Conservation (phyloP, 169 alveolate genomes). For the Pseudocohnilembus persalinus region DNA sequence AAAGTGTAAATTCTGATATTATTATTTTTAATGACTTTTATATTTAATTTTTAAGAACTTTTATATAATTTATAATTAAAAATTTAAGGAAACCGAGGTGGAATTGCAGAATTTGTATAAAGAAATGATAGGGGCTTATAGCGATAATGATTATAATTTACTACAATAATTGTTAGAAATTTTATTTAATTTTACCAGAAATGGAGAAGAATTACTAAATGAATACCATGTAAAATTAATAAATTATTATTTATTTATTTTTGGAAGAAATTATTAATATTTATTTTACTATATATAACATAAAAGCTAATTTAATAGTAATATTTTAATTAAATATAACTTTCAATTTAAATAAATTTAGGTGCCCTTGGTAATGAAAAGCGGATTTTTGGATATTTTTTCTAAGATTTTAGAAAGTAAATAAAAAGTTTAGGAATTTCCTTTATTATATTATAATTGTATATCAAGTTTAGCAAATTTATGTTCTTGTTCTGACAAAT, state of each 20-base stretch:
- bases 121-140: neutral
- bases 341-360: too few species aligned
- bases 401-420: neutral
- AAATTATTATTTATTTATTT: too few species aligned
- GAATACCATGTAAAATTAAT: neutral
- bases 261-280: too few species aligned
- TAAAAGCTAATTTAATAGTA: too few species aligned
- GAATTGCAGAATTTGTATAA: neutral
- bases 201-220: neutral
- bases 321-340: too few species aligned
- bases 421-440: neutral
- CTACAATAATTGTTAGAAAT: neutral
- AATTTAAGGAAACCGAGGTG: neutral
- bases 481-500: neutral
- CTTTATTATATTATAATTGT: neutral
- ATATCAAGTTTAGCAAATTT: neutral
- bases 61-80: too few species aligned
- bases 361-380: neutral
- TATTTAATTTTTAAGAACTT: neutral
- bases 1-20: too few species aligned
- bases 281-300: too few species aligned
- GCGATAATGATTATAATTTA: neutral
- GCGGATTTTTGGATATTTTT: neutral
- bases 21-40: too few species aligned
- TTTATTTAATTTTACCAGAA: too few species aligned